phyloP scores from a whole-genome alignment of 257 asterid species.

The Craterostigma plantagineum region DNA sequence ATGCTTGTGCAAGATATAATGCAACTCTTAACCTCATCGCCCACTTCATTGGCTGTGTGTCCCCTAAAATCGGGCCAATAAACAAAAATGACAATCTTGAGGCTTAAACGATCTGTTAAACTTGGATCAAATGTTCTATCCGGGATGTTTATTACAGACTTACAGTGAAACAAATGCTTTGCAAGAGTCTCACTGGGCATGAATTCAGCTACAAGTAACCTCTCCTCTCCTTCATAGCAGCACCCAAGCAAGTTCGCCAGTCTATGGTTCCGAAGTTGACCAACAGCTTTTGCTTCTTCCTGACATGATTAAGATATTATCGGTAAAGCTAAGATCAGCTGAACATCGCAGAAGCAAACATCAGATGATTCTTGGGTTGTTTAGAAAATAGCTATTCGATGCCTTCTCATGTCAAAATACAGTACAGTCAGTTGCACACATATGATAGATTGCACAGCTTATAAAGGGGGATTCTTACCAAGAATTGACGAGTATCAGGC shows the following conservation, averaged over 20 bases:
- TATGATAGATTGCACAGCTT: neutral
- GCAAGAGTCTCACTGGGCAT: constrained; percentile 98
- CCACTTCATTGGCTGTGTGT: constrained; percentile 95
- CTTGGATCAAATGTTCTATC: no score
- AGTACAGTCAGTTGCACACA: no score
- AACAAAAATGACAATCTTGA: neutral
- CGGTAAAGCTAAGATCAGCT: no score
- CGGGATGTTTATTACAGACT: constrained; percentile 18
- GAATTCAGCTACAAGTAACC: constrained; percentile 86
- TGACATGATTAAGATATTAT: no score
- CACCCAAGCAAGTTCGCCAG: constrained; percentile 86
- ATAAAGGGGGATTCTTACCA: constrained; percentile 26
- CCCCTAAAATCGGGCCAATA: constrained; percentile 57
- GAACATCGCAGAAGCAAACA: neutral
- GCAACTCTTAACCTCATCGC: constrained; percentile 98
- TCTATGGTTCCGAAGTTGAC: constrained; percentile 67
- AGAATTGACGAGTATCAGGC: constrained; percentile 77
- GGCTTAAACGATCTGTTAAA: neutral
- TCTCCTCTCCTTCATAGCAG: constrained; percentile 94
- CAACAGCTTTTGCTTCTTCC: constrained; percentile 95
- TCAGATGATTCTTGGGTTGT: no score
- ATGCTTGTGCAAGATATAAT: constrained; percentile 71
- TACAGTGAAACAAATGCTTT: constrained; percentile 89
- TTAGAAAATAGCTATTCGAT: no score
- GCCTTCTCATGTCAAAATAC: no score